Base-by-base conservation (phyloP, 331 rosid genomes). In the Acacia pycnantha region DNA sequence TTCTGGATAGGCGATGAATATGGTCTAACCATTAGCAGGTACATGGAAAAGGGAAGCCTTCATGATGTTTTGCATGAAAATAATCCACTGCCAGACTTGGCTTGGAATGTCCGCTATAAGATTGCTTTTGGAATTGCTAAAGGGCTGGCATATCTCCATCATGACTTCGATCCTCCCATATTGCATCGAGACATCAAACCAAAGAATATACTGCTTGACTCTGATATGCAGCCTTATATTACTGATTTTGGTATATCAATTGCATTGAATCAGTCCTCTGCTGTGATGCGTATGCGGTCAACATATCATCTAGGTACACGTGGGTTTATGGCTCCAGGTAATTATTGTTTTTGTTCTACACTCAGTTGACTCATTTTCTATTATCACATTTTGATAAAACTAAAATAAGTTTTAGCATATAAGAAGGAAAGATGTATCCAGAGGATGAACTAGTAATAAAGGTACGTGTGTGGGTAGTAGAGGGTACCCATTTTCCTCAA, bases 181-280 rank as follows among this genome's bases (percentile, higher is more conserved):
- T 84, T 92, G 69, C 95, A 94, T 73, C 82, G 90, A 50, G 95
- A 94, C 82, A 86, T 94, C 84, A 92, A 94, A 79, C 86, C 97
- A 6, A 84, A 81, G 44, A 94, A 94, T 77, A 90, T 94, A 72
- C 92, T 94, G 29, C 46, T 92, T 40, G 91, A 92, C 62, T 81
- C 85, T 24, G 87, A 90, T n/a, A 89, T 94, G 97, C 95, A 84
- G 75, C 92, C 97, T 67, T 84, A 22, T 70, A 89, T 94, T 19
- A 41, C 86, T 67, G 95, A 88, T 87, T 92, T 94, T 41, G 97
- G 97, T 21, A 84, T 85, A 44, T 90, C 95, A 46, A 89, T 87
- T 76, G 85, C 88, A 41, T 11, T 91, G 80, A 90, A 89, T 76
- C 86, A 76, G 51, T 82, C 74, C 74, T 70, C 90, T 18, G 74